phyloP scores from a whole-genome alignment of 2,329 filamentous ascomycete species.

The Emydomyces testavorans region DNA sequence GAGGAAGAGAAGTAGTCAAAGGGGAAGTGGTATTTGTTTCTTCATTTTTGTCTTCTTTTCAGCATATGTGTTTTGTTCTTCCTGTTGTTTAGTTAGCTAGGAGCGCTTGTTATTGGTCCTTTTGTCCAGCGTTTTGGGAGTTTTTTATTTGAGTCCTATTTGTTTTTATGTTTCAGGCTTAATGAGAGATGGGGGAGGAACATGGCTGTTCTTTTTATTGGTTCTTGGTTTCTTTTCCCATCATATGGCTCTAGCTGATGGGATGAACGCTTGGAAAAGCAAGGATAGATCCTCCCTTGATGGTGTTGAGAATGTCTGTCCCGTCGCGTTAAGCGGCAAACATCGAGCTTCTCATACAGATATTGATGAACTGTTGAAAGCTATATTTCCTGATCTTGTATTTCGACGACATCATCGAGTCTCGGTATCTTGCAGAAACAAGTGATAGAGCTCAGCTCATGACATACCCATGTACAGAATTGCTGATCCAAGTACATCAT shows the following conservation, averaged over 20 bases:
- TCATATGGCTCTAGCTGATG: background rate
- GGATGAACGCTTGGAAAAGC: background rate
- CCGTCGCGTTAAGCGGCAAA: background rate
- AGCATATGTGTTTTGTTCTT: background rate
- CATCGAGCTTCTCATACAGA: background rate
- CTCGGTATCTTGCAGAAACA: background rate
- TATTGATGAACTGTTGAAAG: background rate
- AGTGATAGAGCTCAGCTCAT: too few species aligned
- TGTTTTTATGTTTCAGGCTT: background rate
- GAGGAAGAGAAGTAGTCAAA: constrained; percentile 13
- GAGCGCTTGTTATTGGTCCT: background rate
- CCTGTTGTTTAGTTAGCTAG: constrained; percentile 6
- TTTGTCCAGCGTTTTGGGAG: constrained; percentile 1
- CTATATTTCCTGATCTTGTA: background rate
- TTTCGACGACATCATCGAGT: background rate
- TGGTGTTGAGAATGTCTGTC: background rate
- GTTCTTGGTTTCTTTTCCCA: background rate
- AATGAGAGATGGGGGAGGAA: background rate
- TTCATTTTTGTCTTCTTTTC: background rate
- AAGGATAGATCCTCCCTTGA: background rate
- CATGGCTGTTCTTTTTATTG: background rate
- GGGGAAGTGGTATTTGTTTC: background rate
- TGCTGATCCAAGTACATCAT: too few species aligned
- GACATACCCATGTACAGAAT: too few species aligned
- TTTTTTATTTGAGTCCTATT: background rate